Percentiles rank a stretch among this genome's conserved stretches.
Evolutionary conservation across 441 rosid genomes (phyloP).

Genomic region (Kokia cookei): DNA sequence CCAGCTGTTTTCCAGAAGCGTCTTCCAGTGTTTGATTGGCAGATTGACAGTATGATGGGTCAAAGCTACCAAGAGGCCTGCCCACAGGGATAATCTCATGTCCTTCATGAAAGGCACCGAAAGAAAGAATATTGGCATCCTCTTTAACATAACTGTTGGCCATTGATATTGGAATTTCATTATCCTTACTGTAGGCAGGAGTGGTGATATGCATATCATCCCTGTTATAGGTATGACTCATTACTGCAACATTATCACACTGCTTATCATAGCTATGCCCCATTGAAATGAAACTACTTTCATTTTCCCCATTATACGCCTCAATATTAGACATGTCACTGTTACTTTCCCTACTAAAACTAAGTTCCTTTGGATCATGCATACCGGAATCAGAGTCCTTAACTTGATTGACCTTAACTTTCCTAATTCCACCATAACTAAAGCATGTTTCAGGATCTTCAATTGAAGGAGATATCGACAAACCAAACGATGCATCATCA

Average conservation of each 20-base stretch:
- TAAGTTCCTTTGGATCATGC: slow-evolving; percentile 26
- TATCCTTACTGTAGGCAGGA: slow-evolving; percentile 25
- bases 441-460: slow-evolving; percentile 44
- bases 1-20: slow-evolving; percentile 27
- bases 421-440: slow-evolving; percentile 44
- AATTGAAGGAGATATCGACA: slow-evolving; percentile 48
- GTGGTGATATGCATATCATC: slow-evolving; percentile 30
- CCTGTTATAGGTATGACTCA: slow-evolving; percentile 45
- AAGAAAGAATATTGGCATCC: slow-evolving; percentile 49
- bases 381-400: slow-evolving; percentile 34
- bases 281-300: slow-evolving; percentile 31
- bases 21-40: slow-evolving; percentile 32
- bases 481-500: slow-evolving; percentile 42
- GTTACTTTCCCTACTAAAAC: slow-evolving; percentile 19
- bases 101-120: slow-evolving; percentile 56
- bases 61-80: slow-evolving; percentile 37
- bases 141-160: slow-evolving; percentile 32
- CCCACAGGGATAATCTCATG: slow-evolving; percentile 33
- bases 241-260: slow-evolving; percentile 39
- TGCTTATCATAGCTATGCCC: slow-evolving; percentile 24
- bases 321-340: slow-evolving; percentile 33
- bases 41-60: slow-evolving; percentile 25
- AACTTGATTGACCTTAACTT: slow-evolving; percentile 54
- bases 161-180: slow-evolving; percentile 24
- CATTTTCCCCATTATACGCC: slow-evolving; percentile 32